These are phyloP conservation scores for Mycotypha africana DNA, from an alignment of 371 early-diverging fungal species.

Conservation along the genomic window DNA sequence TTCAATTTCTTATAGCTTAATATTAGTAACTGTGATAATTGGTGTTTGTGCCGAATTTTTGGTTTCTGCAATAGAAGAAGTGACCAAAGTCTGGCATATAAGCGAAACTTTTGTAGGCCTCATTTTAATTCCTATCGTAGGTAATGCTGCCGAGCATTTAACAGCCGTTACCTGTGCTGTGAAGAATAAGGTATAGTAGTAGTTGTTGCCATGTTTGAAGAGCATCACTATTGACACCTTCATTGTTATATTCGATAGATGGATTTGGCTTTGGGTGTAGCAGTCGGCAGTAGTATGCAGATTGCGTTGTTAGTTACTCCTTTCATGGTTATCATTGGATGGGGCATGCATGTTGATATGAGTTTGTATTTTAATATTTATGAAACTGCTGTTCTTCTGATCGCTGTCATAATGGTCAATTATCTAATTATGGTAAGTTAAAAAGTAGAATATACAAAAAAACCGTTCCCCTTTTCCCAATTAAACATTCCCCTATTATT, in stretches of 20 bases:
- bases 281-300: conserved; percentile 89
- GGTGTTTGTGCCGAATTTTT: conserved; percentile 79
- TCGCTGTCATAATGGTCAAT: conserved; percentile 79
- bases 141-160: conserved; percentile 80
- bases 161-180: conserved; percentile 79
- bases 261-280: conserved; percentile 82
- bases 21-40: conserved; percentile 50
- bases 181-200: conserved; percentile 71
- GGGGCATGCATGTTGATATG: conserved; percentile 75
- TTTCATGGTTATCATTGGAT: conserved; percentile 80
- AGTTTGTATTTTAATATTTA: conserved; percentile 76
- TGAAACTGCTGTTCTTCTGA: conserved; percentile 78
- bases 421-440: conserved; percentile 53
- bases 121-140: conserved; percentile 82
- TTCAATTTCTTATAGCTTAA: no score
- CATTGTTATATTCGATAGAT: conserved; percentile 38
- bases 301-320: conserved; percentile 88
- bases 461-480: background rate
- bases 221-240: background rate
- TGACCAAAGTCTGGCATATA: conserved; percentile 56
- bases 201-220: no score
- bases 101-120: conserved; percentile 81
- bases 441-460: no score
- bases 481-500: no score
- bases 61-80: conserved; percentile 75